Conservation (phyloP, 495 filamentous ascomycete species). For the Podospora bellae-mahoneyi region DNA sequence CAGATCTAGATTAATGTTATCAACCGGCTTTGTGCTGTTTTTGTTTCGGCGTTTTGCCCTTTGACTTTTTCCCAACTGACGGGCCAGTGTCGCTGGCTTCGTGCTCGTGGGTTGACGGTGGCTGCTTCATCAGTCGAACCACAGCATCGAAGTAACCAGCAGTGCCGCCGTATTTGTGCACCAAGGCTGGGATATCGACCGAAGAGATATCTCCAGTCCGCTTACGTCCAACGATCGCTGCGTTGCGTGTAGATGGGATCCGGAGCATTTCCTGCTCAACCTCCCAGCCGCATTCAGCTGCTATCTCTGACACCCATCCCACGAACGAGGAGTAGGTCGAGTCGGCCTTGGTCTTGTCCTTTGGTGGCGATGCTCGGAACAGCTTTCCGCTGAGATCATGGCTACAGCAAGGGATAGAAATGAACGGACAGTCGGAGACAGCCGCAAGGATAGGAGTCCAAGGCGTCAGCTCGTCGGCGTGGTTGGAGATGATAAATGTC, state of each 20-base stretch:
- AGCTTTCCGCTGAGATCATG: slow-evolving; percentile 73
- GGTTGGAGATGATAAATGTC: slow-evolving; percentile 94
- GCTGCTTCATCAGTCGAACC: slow-evolving; percentile 47
- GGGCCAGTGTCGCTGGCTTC: not conserved
- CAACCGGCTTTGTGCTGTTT: slow-evolving; percentile 1
- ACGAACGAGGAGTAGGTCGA: slow-evolving; percentile 72
- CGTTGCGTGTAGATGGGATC: slow-evolving; percentile 88
- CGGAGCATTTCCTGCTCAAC: slow-evolving; percentile 76
- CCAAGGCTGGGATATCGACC: slow-evolving; percentile 37
- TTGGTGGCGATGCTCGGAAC: slow-evolving; percentile 65
- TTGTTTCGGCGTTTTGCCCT: slow-evolving; percentile 7
- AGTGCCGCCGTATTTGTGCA: slow-evolving; percentile 53
- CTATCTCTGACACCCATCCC: slow-evolving; percentile 63
- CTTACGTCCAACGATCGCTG: slow-evolving; percentile 66
- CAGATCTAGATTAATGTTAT: slow-evolving; percentile 45
- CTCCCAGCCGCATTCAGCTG: slow-evolving; percentile 66
- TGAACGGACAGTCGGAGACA: slow-evolving; percentile 70
- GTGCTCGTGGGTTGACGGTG: not conserved
- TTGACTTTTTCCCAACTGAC: not conserved
- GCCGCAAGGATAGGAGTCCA: slow-evolving; percentile 92
- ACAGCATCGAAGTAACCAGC: slow-evolving; percentile 54
- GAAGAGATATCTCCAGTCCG: slow-evolving; percentile 11
- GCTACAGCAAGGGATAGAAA: slow-evolving; percentile 93
- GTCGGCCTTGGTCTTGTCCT: slow-evolving; percentile 46
- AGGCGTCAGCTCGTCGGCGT: slow-evolving; percentile 90